Percentiles rank a stretch among this genome's conserved stretches.
These are phyloP conservation scores for Leccinellum luteum DNA, from an alignment of 768 basidiomycete species.

Conservation along the genomic window DNA sequence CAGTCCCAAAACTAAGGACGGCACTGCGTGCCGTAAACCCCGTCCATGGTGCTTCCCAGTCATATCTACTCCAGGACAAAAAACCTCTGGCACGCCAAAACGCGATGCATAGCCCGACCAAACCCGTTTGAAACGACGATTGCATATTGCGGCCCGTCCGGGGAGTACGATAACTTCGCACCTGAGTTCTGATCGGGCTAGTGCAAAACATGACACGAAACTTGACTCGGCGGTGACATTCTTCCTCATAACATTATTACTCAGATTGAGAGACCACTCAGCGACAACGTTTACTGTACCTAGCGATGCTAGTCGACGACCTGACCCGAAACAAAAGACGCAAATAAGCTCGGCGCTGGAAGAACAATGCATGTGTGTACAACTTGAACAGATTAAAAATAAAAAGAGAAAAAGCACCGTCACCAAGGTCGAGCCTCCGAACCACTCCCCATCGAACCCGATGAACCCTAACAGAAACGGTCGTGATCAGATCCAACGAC, in stretches of 20 bases:
- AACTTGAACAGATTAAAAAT: neutral
- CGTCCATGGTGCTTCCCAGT: too few relatives aligned
- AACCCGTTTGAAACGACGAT: neutral
- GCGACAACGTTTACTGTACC: neutral
- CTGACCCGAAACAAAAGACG: neutral
- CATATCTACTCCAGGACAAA: neutral
- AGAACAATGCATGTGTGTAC: neutral
- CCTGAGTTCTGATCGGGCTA: neutral
- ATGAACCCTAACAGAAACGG: conserved; percentile 55
- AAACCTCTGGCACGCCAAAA: neutral
- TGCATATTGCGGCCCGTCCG: too few relatives aligned
- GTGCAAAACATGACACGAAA: too few relatives aligned
- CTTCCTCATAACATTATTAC: too few relatives aligned
- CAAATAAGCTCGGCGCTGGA: neutral
- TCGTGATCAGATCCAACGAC: neutral
- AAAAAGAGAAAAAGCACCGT: neutral
- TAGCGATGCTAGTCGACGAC: neutral
- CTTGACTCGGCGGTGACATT: too few relatives aligned
- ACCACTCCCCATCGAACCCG: conserved; percentile 88
- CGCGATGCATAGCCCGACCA: neutral
- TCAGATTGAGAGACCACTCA: neutral
- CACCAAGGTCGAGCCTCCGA: conserved; percentile 15
- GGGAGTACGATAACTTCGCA: neutral
- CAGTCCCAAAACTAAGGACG: too few relatives aligned
- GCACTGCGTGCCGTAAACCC: too few relatives aligned